A percentile compares a stretch with the other conserved stretches of the same genome.
phyloP scores from a whole-genome alignment of 352 stramenopile genomes.

The Globisporangium lucens region DNA sequence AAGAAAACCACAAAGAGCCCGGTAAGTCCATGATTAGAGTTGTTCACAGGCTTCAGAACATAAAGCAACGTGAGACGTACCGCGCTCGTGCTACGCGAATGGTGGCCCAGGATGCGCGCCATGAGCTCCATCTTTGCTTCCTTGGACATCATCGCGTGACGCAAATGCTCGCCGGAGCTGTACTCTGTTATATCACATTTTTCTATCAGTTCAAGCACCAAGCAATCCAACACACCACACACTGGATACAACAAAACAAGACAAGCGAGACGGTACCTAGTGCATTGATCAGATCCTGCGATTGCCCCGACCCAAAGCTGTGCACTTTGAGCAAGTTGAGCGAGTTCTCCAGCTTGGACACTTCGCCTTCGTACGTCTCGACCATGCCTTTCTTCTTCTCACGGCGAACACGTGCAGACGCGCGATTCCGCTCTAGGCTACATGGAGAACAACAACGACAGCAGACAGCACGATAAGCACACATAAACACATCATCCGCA shows the following conservation, averaged over 20 bases:
- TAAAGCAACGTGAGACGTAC: slow-evolving; percentile 23
- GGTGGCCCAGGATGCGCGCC: slow-evolving; percentile 70
- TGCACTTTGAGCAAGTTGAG: slow-evolving; percentile 77
- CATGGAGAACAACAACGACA: neutral
- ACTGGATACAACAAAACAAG: no score
- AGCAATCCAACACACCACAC: neutral
- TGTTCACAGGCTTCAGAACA: neutral
- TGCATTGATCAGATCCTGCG: slow-evolving; percentile 61
- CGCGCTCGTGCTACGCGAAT: slow-evolving; percentile 69
- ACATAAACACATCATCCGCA: neutral
- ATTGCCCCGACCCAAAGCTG: slow-evolving; percentile 66
- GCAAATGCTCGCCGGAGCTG: slow-evolving; percentile 70
- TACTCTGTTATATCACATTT: slow-evolving; percentile 39
- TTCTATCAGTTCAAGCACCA: no score
- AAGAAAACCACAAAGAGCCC: neutral
- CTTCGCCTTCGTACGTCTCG: slow-evolving; percentile 81
- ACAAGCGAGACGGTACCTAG: slow-evolving; percentile 35
- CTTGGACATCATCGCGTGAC: slow-evolving; percentile 81
- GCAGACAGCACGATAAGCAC: neutral
- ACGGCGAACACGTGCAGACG: slow-evolving; percentile 72
- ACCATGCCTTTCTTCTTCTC: slow-evolving; percentile 90
- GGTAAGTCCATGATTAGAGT: neutral
- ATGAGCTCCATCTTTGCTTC: slow-evolving; percentile 83
- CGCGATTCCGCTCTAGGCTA: slow-evolving; percentile 73
- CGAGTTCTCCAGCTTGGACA: slow-evolving; percentile 86